Base-by-base conservation (phyloP, 805 yeast species). In the Wickerhamomyces queroliae region DNA sequence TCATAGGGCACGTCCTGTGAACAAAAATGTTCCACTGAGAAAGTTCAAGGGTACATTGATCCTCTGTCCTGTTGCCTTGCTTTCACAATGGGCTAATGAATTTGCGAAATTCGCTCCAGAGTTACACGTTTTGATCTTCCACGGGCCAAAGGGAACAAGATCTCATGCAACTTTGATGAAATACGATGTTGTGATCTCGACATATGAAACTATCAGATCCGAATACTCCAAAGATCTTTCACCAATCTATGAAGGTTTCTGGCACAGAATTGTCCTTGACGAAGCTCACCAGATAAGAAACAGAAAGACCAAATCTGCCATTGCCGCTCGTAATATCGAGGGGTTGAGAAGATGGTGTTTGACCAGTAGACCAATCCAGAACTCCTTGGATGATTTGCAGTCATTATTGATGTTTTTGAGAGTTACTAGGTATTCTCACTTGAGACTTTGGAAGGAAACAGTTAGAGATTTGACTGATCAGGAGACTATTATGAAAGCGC, bases 51-150 rank as follows among this genome's bases (percentile, higher is more conserved):
- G 78, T 0, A 81, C 82, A 10, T 63, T 86, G 40, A 72, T 86
- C 32, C 71, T 86, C 8, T 83, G 87, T 1, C 95, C 95, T 0
- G 88, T 85, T 6, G 77, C 90, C 2, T 63, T 86, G 34, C 61
- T 83, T 15, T 64, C 74, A 19, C 93, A 86, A 52, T 86, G 95
- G 95, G 68, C 68, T 5, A 71, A 72, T 15, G 95, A 86, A 53
- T 62, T 84, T 27, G 58, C 70, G 15, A 76, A 77, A 47, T 59
- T 83, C 15, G 71, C 72, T 38, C 61, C 64, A 0, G 62, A 63
- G 7, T 50, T 77, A 25, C 58, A 55, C 2, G 70, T 74, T 3
- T 76, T 69, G 12, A 60, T 83, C 1, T 84, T 62, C 55, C 90
- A 84, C 59, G 76, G 67, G 64, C 43, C 51, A 25, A 47, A 55